phyloP scores from a whole-genome alignment of 2,329 filamentous ascomycete genomes.

The Amphichorda felina region DNA sequence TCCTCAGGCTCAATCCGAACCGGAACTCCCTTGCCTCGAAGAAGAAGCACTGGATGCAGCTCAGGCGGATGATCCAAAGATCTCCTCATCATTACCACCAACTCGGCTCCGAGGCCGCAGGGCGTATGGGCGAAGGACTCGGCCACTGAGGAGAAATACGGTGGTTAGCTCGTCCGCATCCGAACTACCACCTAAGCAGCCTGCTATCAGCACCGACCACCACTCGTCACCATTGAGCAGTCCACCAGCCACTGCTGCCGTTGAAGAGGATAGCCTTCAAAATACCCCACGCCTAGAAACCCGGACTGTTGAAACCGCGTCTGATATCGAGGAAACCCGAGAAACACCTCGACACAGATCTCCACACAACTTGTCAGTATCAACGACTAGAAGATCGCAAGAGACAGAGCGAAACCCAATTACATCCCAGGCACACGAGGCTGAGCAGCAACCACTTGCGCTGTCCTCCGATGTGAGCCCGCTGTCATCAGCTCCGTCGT shows the following conservation, averaged over 20 bases:
- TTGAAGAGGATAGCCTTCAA: not conserved
- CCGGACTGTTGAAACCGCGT: not conserved
- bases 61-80: conserved; percentile 9
- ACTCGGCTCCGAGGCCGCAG: conserved; percentile 4
- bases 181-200: not conserved
- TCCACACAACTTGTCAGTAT: not conserved
- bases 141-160: conserved; percentile 10
- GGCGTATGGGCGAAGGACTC: conserved; percentile 10
- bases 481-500: not conserved
- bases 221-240: not conserved
- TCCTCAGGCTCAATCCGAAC: conserved; percentile 12
- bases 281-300: too few relatives aligned
- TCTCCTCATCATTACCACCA: conserved; percentile 16
- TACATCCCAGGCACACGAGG: too few relatives aligned
- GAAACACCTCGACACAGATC: not conserved
- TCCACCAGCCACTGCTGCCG: not conserved
- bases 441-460: too few relatives aligned
- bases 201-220: conserved; percentile 1
- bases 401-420: not conserved
- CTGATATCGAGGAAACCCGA: not conserved
- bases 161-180: conserved; percentile 19
- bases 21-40: conserved; percentile 17
- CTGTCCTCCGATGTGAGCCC: not conserved
- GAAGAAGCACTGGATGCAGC: conserved; percentile 8
- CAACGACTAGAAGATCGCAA: not conserved